Conservation (phyloP, 176 grass and related monocot species). For the Saccharum officinarum region DNA sequence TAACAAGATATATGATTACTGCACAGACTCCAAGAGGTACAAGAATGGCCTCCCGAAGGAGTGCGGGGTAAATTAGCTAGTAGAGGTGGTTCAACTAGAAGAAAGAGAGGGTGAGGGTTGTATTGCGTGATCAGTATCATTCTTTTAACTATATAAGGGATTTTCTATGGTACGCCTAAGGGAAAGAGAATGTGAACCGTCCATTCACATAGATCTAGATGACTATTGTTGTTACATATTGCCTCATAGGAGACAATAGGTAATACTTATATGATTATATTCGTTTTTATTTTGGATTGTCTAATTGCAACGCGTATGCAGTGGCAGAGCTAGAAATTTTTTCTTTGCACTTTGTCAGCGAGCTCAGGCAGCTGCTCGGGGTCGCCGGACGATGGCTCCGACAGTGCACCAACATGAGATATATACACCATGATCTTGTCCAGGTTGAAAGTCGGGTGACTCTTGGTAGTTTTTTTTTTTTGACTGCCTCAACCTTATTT, state of each 20-base stretch:
- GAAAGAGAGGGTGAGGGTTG: conserved; percentile 27
- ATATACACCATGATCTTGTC: no score
- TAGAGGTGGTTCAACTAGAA: conserved; percentile 10
- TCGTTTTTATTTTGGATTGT: no score
- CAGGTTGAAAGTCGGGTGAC: no score
- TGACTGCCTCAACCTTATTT: no score
- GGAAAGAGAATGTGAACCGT: background rate
- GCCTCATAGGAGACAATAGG: background rate
- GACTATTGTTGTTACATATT: background rate
- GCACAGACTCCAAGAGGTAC: conserved; percentile 50
- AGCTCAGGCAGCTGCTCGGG: no score
- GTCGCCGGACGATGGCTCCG: no score
- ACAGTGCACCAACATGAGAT: no score
- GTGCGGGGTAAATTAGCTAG: conserved; percentile 35
- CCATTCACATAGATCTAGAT: background rate
- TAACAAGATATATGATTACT: conserved; percentile 70
- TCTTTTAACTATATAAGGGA: background rate
- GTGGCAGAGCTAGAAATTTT: no score
- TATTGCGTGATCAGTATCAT: conserved; percentile 29
- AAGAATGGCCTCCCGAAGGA: conserved; percentile 31
- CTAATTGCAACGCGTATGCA: no score
- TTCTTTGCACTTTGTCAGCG: no score
- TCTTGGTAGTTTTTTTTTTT: no score
- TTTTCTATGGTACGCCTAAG: background rate
- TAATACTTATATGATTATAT: no score